phyloP scores from a whole-genome alignment of 768 basidiomycete species.

The Hirschioporus abietinus region DNA sequence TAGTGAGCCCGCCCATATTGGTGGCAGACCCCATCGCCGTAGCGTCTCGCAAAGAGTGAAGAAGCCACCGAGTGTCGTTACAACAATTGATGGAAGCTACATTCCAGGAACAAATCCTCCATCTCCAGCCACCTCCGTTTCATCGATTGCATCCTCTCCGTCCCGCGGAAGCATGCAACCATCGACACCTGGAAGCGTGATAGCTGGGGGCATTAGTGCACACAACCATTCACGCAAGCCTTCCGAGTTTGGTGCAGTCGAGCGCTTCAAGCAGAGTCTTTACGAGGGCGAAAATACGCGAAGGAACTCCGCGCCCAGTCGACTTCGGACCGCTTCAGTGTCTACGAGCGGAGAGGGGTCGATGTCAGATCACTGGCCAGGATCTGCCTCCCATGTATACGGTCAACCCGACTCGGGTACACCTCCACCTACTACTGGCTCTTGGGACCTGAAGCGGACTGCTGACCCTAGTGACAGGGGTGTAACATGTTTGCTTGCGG shows the following conservation, averaged over 20 bases:
- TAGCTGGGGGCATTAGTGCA: constrained; percentile 20
- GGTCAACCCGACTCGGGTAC: constrained; percentile 56
- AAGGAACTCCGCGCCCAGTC: constrained; percentile 75
- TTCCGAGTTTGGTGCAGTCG: constrained; percentile 83
- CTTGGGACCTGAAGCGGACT: constrained; percentile 71
- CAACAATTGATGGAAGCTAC: constrained; percentile 54
- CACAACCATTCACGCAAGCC: constrained; percentile 74
- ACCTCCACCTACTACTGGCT: constrained; percentile 81
- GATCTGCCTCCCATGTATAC: constrained; percentile 45
- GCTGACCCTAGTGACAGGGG: constrained; percentile 79
- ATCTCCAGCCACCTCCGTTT: constrained; percentile 87
- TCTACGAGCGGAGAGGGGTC: constrained; percentile 77
- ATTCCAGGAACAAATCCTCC: constrained; percentile 69
- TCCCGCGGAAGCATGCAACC: constrained; percentile 71
- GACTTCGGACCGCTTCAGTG: constrained; percentile 79
- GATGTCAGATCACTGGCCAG: constrained; percentile 68
- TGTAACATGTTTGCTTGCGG: constrained; percentile 92
- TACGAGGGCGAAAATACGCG: constrained; percentile 66
- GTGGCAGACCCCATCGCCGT: constrained; percentile 56
- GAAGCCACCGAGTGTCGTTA: constrained; percentile 76
- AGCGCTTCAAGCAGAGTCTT: constrained; percentile 82
- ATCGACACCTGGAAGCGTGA: constrained; percentile 54
- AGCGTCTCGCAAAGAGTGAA: constrained; percentile 81
- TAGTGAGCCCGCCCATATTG: constrained; percentile 47
- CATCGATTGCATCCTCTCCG: constrained; percentile 85